Evolutionary conservation across 495 filamentous ascomycete genomes (phyloP).

Genomic region (Penicillium mononematosum): DNA sequence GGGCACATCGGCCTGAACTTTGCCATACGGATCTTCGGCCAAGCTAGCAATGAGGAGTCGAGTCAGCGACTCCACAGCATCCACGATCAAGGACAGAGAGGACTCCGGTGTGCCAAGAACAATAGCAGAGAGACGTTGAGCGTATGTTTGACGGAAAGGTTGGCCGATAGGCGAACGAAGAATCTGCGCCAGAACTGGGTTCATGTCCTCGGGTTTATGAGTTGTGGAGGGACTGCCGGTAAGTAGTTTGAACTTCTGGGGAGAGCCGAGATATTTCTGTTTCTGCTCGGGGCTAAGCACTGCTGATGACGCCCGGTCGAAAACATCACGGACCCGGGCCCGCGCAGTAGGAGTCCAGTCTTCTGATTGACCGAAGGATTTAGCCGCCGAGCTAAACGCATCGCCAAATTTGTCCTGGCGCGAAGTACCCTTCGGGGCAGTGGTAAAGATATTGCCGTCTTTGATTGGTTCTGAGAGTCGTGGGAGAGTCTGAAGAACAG

Average conservation of each 20-base stretch:
- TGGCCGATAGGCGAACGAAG: conserved; percentile 57
- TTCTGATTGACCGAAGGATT: conserved; percentile 58
- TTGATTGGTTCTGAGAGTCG: conserved; percentile 53
- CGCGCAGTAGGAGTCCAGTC: conserved; percentile 48
- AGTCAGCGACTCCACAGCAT: conserved; percentile 68
- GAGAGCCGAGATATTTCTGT: conserved; percentile 36
- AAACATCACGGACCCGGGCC: conserved; percentile 41
- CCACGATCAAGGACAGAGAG: conserved; percentile 60
- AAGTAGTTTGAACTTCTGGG: conserved; percentile 42
- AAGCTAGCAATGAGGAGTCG: conserved; percentile 69
- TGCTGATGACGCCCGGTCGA: conserved; percentile 43
- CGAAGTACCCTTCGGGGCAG: conserved; percentile 47
- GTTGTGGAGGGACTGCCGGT: conserved; percentile 32
- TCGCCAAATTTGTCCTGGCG: conserved; percentile 51
- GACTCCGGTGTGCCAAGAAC: conserved; percentile 70
- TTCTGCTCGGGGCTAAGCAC: conserved; percentile 46
- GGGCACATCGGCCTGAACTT: conserved; percentile 76
- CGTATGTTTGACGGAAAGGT: conserved; percentile 69
- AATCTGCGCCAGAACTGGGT: conserved; percentile 38
- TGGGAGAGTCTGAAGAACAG: conserved; percentile 48
- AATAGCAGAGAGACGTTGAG: conserved; percentile 55
- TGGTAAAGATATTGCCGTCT: conserved; percentile 58
- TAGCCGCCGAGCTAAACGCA: conserved; percentile 53
- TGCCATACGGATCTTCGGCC: conserved; percentile 81
- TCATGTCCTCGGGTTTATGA: conserved; percentile 37